Evolutionary conservation across 345 rosid species (phyloP).

Genomic region (Salix udensis): DNA sequence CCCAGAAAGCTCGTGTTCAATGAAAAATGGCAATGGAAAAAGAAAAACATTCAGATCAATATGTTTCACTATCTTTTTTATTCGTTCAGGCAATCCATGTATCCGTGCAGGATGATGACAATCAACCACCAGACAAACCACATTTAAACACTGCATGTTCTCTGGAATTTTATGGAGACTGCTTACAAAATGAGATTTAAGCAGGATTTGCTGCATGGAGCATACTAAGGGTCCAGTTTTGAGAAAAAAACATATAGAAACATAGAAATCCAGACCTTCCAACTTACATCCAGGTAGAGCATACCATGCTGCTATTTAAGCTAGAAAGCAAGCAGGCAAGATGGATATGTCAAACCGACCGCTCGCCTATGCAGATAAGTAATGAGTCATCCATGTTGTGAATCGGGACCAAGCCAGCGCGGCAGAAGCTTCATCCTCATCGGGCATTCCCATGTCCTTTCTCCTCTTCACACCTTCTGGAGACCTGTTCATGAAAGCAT

Average conservation of each 20-base stretch:
- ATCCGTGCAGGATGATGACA: background rate
- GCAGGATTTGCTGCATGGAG: too few species aligned
- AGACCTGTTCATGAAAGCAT: conserved; percentile 84
- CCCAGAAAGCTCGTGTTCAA: background rate
- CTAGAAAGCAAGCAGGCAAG: background rate
- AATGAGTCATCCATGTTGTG: conserved; percentile 69
- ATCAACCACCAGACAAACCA: background rate
- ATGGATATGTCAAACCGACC: background rate
- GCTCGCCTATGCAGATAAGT: conserved; percentile 28
- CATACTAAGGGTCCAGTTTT: too few species aligned
- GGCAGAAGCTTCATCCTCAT: conserved; percentile 74
- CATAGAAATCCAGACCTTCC: background rate
- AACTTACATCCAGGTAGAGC: background rate
- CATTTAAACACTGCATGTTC: background rate
- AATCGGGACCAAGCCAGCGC: conserved; percentile 93
- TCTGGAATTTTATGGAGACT: background rate
- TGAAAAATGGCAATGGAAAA: background rate
- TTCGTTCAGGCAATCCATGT: too few species aligned
- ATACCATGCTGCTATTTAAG: background rate
- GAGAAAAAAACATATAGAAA: too few species aligned
- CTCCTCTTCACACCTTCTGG: conserved; percentile 73
- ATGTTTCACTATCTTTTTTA: too few species aligned
- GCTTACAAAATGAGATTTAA: background rate
- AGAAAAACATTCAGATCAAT: too few species aligned
- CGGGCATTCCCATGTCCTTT: conserved; percentile 78